Evolutionary conservation across 192 early-diverging fungal species (phyloP).

Genomic region (Linderina pennispora): DNA sequence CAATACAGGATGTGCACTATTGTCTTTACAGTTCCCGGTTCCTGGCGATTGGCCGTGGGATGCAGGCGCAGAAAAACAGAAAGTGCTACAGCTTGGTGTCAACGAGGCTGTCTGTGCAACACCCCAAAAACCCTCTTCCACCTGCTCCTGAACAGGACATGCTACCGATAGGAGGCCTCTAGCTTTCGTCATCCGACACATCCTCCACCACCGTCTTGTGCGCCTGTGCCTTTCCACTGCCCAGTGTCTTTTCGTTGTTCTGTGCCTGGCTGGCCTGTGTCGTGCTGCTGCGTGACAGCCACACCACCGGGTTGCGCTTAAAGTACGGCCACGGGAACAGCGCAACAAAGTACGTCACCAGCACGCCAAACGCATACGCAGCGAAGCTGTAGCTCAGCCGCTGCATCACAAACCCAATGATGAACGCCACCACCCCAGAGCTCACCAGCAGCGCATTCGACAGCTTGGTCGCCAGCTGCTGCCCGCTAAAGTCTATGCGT

Average conservation of each 20-base stretch:
- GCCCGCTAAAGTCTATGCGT: constrained; percentile 42
- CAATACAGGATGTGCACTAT: no score
- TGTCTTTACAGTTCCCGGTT: no score
- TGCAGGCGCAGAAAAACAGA: no score
- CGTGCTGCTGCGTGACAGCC: constrained; percentile 39
- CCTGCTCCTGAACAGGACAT: no score
- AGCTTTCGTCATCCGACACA: constrained; percentile 36
- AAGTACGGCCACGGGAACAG: constrained; percentile 39
- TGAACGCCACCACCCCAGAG: constrained; percentile 17
- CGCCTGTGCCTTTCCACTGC: constrained; percentile 13
- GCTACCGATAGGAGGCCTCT: no score
- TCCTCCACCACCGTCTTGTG: constrained; percentile 38
- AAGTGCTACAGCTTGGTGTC: no score
- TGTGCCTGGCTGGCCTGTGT: no score
- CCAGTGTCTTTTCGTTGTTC: not conserved
- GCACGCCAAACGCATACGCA: constrained; percentile 20
- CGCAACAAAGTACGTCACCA: constrained; percentile 22
- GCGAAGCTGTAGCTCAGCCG: constrained; percentile 28
- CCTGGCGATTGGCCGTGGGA: no score
- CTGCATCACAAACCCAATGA: constrained; percentile 15
- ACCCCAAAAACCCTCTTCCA: no score
- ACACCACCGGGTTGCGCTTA: constrained; percentile 19
- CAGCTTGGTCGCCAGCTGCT: constrained; percentile 27
- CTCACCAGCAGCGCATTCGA: constrained; percentile 11
- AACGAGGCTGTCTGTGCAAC: no score